Base-by-base conservation (phyloP, 371 early-diverging fungal species). In the Rhizomucor pusillus region DNA sequence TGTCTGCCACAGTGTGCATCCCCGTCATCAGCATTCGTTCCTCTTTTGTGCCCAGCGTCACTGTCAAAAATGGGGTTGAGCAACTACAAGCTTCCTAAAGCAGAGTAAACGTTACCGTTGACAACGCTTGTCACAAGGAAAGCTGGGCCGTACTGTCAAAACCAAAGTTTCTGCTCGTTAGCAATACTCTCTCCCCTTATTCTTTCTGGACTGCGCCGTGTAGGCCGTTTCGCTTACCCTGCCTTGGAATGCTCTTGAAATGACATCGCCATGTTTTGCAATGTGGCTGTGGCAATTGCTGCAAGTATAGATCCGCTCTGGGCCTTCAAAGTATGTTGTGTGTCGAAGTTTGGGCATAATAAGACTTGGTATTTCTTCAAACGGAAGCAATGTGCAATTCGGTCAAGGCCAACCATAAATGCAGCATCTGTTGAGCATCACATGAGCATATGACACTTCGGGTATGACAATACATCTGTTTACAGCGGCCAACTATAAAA, bases 21-120 rank as follows among this genome's bases (percentile, higher is more conserved):
- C 93, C 93, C 0, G 92, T 91, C 66, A 88, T 85, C 69, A 93
- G 79, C 50, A 68, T 67, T 4, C 90, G 77, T 23, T 86, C 86
- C 57, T 87, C 85, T 10, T 81, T 75, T 1, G 59, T 59, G 0
- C 92, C 91, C 11, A 81, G n/a, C n/a, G n/a, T n/a, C n/a, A n/a
- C n/a, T 11, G 18, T 20, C 37, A 46, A 36, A 5, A 36, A 43
- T 20, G 25, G 22, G n/a, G 3, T 18, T 22, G 22, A 43, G 16
- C 44, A n/a, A 11, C 25, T 3, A 1, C 9, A 16, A 14, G 37
- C 37, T 43, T 11, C 14, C 9, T 52, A n/a, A n/a, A n/a, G n/a
- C n/a, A n/a, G n/a, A n/a, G n/a, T n/a, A n/a, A n/a, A n/a, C n/a
- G n/a, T n/a, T n/a, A n/a, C n/a, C n/a, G n/a, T n/a, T n/a, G n/a